Evolutionary conservation across 2,329 filamentous ascomycete genomes (phyloP).

Genomic region (Exophiala sp.): DNA sequence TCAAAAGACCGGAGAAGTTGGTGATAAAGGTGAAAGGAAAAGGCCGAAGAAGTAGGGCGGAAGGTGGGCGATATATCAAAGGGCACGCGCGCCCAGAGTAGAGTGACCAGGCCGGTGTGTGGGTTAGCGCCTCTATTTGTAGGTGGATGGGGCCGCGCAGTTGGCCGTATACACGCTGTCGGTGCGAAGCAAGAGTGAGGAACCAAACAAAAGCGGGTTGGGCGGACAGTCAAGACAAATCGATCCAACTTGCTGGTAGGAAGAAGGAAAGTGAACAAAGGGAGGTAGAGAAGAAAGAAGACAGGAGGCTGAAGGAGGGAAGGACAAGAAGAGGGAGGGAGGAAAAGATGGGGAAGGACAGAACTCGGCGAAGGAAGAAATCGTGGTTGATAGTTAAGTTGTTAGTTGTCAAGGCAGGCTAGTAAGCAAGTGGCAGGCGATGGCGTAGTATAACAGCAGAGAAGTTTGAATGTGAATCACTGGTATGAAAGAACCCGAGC

Average conservation of each 20-base stretch:
- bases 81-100: conserved; percentile 10
- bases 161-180: not conserved
- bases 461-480: too few species aligned
- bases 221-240: conserved; percentile 5
- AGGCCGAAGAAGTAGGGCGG: not conserved
- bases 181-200: conserved; percentile 2
- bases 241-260: not conserved
- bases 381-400: not conserved
- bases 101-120: conserved; percentile 5
- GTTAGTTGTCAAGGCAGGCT: not conserved
- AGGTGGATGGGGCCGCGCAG: not conserved
- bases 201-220: not conserved
- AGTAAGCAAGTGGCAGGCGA: not conserved
- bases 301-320: conserved; percentile 10
- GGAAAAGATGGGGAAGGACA: conserved; percentile 13
- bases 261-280: not conserved
- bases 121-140: conserved; percentile 8
- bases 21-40: not conserved
- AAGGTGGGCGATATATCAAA: conserved; percentile 6
- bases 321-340: conserved; percentile 13
- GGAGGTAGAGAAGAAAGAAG: conserved; percentile 7
- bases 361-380: not conserved
- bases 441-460: not conserved
- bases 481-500: too few species aligned
- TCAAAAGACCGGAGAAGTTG: not conserved